Percentiles rank a stretch among this genome's conserved stretches.
Evolutionary conservation across 345 rosid species (phyloP).

Genomic region (Gossypium stocksii): DNA sequence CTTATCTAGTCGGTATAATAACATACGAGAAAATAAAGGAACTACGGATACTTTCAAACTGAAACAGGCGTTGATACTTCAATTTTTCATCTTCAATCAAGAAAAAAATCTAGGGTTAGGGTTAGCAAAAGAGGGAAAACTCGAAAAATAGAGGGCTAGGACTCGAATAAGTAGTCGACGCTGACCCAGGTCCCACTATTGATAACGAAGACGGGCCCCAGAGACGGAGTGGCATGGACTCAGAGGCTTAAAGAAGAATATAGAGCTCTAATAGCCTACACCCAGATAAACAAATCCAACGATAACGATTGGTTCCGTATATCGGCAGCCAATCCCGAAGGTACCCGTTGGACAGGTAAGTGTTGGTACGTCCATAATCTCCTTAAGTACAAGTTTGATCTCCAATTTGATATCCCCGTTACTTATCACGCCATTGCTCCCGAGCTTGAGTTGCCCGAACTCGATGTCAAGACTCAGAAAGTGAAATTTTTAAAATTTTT

Average conservation of each 20-base stretch:
- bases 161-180: conserved; percentile 85
- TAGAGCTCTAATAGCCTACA: conserved; percentile 82
- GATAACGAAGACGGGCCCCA: conserved; percentile 82
- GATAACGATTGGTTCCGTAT: conserved; percentile 99
- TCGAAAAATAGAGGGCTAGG: conserved; percentile 78
- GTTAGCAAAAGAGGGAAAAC: conserved; percentile 7
- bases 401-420: conserved; percentile 87
- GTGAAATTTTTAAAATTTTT: conserved; percentile 19
- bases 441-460: conserved; percentile 83
- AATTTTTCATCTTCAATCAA: not conserved
- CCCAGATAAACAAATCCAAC: conserved; percentile 97
- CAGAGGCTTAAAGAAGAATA: conserved; percentile 94
- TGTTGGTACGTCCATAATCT: conserved; percentile 98
- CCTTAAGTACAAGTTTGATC: conserved; percentile 93
- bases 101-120: conserved; percentile 4
- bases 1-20: not conserved
- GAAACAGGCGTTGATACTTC: not conserved
- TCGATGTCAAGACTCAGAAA: conserved; percentile 96
- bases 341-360: conserved; percentile 95
- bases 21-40: not conserved
- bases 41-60: not conserved
- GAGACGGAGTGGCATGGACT: conserved; percentile 84
- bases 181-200: conserved; percentile 81
- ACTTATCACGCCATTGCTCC: conserved; percentile 93
- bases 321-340: conserved; percentile 81